phyloP scores from a whole-genome alignment of 2,329 filamentous ascomycete species.

The Trichophaea hybrida region DNA sequence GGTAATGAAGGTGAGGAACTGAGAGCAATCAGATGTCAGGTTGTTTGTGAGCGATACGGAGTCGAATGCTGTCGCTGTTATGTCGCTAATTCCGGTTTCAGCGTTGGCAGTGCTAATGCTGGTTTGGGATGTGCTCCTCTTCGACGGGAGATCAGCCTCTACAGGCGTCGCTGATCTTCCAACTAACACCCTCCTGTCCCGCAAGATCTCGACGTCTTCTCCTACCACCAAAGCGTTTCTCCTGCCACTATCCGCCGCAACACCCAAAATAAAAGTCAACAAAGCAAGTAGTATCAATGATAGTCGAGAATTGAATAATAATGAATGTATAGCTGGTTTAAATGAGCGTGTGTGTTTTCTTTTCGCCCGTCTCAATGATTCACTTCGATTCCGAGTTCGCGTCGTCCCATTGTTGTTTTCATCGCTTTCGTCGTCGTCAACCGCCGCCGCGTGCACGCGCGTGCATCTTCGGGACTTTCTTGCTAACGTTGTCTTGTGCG shows the following conservation, averaged over 20 bases:
- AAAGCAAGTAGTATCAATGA: background rate
- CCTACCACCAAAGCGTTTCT: background rate
- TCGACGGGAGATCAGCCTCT: background rate
- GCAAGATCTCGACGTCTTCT: background rate
- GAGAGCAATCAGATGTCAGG: conserved; percentile 39
- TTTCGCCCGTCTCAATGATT: background rate
- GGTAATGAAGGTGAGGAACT: conserved; percentile 56
- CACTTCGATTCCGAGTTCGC: background rate
- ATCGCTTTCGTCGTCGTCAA: too few relatives aligned
- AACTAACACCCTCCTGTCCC: background rate
- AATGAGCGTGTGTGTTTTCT: background rate
- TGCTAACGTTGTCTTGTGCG: too few relatives aligned
- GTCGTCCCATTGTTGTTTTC: background rate
- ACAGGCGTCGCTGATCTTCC: background rate
- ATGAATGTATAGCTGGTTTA: background rate
- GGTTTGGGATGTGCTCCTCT: background rate
- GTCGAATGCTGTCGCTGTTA: background rate
- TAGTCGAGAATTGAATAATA: background rate
- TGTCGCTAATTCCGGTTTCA: background rate
- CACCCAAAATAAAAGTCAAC: background rate
- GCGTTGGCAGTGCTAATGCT: background rate
- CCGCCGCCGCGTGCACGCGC: too few relatives aligned
- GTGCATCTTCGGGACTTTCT: too few relatives aligned
- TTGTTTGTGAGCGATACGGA: background rate
- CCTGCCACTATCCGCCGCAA: background rate